Evolutionary conservation across 768 basidiomycete genomes (phyloP).

Genomic region (Russula sp.): DNA sequence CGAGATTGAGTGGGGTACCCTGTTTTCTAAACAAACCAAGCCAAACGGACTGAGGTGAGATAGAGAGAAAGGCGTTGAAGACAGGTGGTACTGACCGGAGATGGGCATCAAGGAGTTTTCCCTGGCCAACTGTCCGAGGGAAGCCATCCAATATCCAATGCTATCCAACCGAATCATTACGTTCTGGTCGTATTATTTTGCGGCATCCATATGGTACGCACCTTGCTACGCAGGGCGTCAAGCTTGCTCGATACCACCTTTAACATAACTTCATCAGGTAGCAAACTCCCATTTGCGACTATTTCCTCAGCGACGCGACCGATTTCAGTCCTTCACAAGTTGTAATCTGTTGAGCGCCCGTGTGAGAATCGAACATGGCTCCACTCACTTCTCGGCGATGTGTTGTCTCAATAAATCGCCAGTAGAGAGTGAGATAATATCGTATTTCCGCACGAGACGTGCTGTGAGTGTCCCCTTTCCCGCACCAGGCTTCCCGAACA

Average conservation of each 20-base stretch:
- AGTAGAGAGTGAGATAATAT: conserved; percentile 69
- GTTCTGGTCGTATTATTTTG: not conserved
- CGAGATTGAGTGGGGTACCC: conserved; percentile 61
- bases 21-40: conserved; percentile 44
- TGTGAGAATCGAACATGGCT: not conserved
- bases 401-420: conserved; percentile 84
- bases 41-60: not conserved
- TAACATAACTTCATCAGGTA: conserved; percentile 77
- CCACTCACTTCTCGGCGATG: conserved; percentile 53
- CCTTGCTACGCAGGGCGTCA: conserved; percentile 57
- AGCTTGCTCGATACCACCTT: conserved; percentile 69
- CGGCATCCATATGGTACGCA: conserved; percentile 25
- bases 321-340: conserved; percentile 47
- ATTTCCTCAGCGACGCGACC: conserved; percentile 70
- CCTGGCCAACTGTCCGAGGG: conserved; percentile 83
- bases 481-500: conserved; percentile 77
- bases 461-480: conserved; percentile 81
- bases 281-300: conserved; percentile 68
- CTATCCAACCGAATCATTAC: conserved; percentile 31
- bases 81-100: conserved; percentile 44
- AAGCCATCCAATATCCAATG: conserved; percentile 94
- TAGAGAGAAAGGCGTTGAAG: not conserved
- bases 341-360: not conserved
- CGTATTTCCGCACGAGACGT: conserved; percentile 72
- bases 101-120: conserved; percentile 66